These are phyloP conservation scores for Coemansia sp. DNA, from an alignment of 192 early-diverging fungal species.

Conservation along the genomic window DNA sequence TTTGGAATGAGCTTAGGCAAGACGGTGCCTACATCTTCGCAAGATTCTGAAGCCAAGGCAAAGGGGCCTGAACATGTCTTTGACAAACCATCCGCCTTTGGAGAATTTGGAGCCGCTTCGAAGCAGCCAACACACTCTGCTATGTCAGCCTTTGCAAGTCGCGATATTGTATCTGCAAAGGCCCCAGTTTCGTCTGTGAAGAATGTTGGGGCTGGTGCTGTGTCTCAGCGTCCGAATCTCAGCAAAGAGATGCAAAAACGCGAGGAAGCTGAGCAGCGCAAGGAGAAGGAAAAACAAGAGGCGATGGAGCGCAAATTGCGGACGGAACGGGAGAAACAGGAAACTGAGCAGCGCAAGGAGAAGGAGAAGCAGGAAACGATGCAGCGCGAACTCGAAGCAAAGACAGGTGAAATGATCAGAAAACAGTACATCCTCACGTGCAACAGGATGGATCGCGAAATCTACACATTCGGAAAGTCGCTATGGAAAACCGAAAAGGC, in stretches of 20 bases:
- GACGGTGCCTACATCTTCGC: not conserved
- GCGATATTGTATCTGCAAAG: too few relatives aligned
- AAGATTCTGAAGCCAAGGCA: not conserved
- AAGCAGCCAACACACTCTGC: not conserved
- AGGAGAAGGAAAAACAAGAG: slow-evolving; percentile 10
- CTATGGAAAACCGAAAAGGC: slow-evolving; percentile 22
- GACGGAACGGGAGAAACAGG: slow-evolving; percentile 9
- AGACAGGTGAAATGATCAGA: slow-evolving; percentile 31
- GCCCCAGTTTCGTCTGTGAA: too few relatives aligned
- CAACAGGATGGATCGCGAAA: slow-evolving; percentile 44
- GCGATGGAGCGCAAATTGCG: not conserved
- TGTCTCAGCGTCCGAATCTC: too few relatives aligned
- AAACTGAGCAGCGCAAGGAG: slow-evolving; percentile 21
- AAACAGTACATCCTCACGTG: slow-evolving; percentile 45
- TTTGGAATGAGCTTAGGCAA: not conserved
- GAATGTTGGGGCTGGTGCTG: too few relatives aligned
- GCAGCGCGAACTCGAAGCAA: slow-evolving; percentile 24
- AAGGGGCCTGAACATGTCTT: not conserved
- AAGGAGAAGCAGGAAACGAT: slow-evolving; percentile 12
- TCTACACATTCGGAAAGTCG: slow-evolving; percentile 30
- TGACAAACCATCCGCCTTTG: not conserved
- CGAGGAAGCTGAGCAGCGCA: not conserved
- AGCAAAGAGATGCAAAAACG: not conserved
- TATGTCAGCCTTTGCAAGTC: too few relatives aligned
- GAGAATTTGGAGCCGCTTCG: not conserved